Percentiles rank a stretch among this genome's conserved stretches.
Conservation (phyloP, 495 filamentous ascomycete species). For the Trichoderma asperelloides region DNA sequence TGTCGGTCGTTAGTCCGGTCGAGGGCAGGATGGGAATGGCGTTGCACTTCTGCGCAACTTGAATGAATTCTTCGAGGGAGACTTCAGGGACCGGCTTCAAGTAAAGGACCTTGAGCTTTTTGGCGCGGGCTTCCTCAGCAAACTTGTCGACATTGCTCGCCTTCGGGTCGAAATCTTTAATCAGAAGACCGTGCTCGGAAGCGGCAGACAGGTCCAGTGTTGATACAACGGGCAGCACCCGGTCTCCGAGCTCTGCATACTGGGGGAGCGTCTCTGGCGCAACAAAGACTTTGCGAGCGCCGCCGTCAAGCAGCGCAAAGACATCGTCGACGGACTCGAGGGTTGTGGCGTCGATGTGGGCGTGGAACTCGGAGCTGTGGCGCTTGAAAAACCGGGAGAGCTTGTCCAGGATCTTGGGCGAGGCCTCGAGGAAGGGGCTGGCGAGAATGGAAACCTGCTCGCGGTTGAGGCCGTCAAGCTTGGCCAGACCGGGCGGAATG, state of each 20-base stretch:
- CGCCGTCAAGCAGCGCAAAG: slow-evolving; percentile 71
- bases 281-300: slow-evolving; percentile 82
- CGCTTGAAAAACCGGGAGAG: slow-evolving; percentile 59
- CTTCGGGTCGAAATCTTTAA: slow-evolving; percentile 37
- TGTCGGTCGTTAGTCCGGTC: slow-evolving; percentile 56
- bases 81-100: slow-evolving; percentile 34
- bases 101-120: slow-evolving; percentile 38
- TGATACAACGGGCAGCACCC: slow-evolving; percentile 34
- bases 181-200: slow-evolving; percentile 32
- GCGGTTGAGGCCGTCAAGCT: slow-evolving; percentile 47
- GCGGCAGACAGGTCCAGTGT: slow-evolving; percentile 22
- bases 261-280: slow-evolving; percentile 49
- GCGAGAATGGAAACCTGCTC: slow-evolving; percentile 73
- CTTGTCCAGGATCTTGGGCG: slow-evolving; percentile 45
- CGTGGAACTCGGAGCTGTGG: slow-evolving; percentile 55
- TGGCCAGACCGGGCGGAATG: slow-evolving; percentile 41
- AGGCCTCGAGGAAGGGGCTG: slow-evolving; percentile 61
- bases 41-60: slow-evolving; percentile 43
- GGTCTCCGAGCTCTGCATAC: slow-evolving; percentile 33
- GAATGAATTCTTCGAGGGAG: slow-evolving; percentile 42
- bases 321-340: slow-evolving; percentile 62
- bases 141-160: slow-evolving; percentile 31
- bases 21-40: slow-evolving; percentile 76
- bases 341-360: slow-evolving; percentile 67
- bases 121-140: slow-evolving; percentile 34